Base-by-base conservation (phyloP, 2,329 filamentous ascomycete genomes). In the Chaetomium sp. region DNA sequence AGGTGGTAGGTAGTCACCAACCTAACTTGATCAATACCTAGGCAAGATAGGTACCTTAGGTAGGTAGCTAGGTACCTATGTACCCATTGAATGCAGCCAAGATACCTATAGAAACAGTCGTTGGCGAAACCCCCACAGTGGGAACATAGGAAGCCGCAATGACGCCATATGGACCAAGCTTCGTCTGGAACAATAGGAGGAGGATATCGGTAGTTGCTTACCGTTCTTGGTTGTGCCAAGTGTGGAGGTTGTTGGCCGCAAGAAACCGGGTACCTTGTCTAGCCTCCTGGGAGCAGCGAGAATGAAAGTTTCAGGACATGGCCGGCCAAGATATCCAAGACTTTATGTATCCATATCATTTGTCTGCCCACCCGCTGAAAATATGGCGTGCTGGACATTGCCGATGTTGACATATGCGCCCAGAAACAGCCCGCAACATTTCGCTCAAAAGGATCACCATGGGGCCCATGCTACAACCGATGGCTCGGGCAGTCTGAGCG, bases 301-400 rank as follows among this genome's bases (percentile, higher is more conserved):
- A 51, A 16, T 25, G 21, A 29, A 51, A 51, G 49, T 51, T 25
- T 29, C 49, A 16, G 23, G 23, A n/a, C 45, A 47, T 23, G 27
- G n/a, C 7, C 38, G n/a, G 27, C 25, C 38, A 50, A 35, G 57
- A 33, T n/a, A 12, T 35, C 57, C 57, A 50, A 49, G 42, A 45
- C 54, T 57, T 27, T 27, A 27, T 19, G 54, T 25, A 42, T 6
- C 42, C 57, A 25, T 33, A 33, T 16, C 19, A 33, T 35, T n/a
- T 19, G 21, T 3, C n/a, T 19, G 25, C 29, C n/a, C 9, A n/a
- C 42, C 16, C 5, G 13, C n/a, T 31, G 12, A 23, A 9, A 19
- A 2, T 31, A 59, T 59, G 42, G 42, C 57, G 57, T 59, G 57
- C 57, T 59, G n/a, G 8, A 21, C 45, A 59, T 59, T 59, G 57